Evolutionary conservation across 1,139 yeast genomes (phyloP).

Genomic region (Hanseniaspora sp.): DNA sequence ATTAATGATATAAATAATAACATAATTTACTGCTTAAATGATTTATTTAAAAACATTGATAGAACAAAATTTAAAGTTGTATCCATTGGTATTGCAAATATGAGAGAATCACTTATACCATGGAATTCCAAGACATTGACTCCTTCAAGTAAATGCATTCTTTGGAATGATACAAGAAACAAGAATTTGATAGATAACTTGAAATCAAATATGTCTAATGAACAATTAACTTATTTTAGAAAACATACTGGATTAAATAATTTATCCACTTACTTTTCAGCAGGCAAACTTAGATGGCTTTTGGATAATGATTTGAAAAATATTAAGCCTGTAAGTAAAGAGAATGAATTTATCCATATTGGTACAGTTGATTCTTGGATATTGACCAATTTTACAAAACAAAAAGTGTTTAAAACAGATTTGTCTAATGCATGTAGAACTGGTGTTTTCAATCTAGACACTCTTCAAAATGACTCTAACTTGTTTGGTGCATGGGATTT

Average conservation of each 20-base stretch:
- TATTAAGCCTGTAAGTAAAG: slow-evolving; percentile 50
- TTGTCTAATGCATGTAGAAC: slow-evolving; percentile 89
- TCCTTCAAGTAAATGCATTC: slow-evolving; percentile 73
- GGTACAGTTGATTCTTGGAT: slow-evolving; percentile 96
- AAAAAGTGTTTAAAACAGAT: slow-evolving; percentile 65
- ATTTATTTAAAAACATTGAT: slow-evolving; percentile 49
- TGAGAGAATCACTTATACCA: slow-evolving; percentile 88
- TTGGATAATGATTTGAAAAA: slow-evolving; percentile 69
- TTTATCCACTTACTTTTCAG: slow-evolving; percentile 81
- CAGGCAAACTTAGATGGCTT: slow-evolving; percentile 83
- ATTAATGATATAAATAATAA: slow-evolving; percentile 34
- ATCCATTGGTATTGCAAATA: slow-evolving; percentile 79
- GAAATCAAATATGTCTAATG: slow-evolving; percentile 48
- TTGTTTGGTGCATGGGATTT: slow-evolving; percentile 69
- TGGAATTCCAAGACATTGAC: slow-evolving; percentile 80
- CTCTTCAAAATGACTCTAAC: slow-evolving; percentile 64
- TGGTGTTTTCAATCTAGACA: slow-evolving; percentile 74
- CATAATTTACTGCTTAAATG: slow-evolving; percentile 65
- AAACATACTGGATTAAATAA: slow-evolving; percentile 69
- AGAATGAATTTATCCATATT: slow-evolving; percentile 63
- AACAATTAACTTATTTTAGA: slow-evolving; percentile 47
- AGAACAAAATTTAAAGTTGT: slow-evolving; percentile 49
- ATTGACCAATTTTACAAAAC: slow-evolving; percentile 71
- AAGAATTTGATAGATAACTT: slow-evolving; percentile 58
- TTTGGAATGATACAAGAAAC: slow-evolving; percentile 93